Evolutionary conservation across 2,329 filamentous ascomycete genomes (phyloP).

Genomic region (Sporothrix variecibatus): DNA sequence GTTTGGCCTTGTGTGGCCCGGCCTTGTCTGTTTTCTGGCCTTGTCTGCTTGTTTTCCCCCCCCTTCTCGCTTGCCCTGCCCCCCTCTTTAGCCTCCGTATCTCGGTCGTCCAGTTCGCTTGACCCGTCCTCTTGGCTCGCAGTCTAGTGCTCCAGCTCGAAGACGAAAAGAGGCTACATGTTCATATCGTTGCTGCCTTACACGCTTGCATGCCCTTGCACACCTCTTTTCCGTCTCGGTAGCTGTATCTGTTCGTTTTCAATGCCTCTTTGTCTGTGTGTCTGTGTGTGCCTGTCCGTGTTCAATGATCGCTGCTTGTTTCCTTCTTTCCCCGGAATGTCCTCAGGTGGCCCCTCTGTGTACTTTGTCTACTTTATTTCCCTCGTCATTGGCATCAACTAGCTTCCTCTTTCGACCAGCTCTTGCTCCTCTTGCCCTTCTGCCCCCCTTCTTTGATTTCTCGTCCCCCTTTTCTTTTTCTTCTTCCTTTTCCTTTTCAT

Average conservation of each 20-base stretch:
- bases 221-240: neutral
- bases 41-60: neutral
- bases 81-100: neutral
- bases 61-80: neutral
- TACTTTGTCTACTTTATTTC: neutral
- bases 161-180: neutral
- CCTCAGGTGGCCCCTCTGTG: neutral
- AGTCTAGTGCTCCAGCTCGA: neutral
- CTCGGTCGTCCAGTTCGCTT: conserved; percentile 5
- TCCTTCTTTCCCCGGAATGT: conserved; percentile 2
- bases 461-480: neutral
- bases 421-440: neutral
- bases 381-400: neutral
- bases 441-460: neutral
- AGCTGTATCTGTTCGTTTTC: neutral
- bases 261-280: neutral
- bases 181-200: conserved; percentile 21
- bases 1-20: neutral
- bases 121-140: conserved; percentile 11
- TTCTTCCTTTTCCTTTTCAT: neutral
- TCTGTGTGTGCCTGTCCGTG: neutral
- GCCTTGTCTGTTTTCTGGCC: conserved; percentile 5
- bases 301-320: neutral
- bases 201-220: neutral
- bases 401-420: neutral